Evolutionary conservation across 2,329 filamentous ascomycete species (phyloP).

Genomic region (Aspergillus floridensis): DNA sequence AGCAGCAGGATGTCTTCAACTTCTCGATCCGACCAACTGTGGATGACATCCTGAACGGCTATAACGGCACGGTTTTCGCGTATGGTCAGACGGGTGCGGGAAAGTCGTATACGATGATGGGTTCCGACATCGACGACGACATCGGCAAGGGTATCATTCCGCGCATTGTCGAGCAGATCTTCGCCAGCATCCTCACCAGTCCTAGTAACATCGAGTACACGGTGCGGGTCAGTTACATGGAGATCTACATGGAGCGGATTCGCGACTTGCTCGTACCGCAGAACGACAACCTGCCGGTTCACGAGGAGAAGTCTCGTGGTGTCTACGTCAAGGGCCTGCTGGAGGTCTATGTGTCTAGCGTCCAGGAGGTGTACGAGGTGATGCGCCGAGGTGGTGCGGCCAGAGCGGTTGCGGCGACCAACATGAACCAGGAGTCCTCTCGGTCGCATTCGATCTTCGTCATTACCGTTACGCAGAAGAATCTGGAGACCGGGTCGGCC

Average conservation of each 20-base stretch:
- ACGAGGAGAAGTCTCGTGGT: constrained; percentile 93
- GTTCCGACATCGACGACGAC: constrained; percentile 87
- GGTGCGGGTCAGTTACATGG: constrained; percentile 98
- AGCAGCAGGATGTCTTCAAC: constrained; percentile 92
- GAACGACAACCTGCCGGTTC: constrained; percentile 95
- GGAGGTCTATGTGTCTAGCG: constrained; percentile 93
- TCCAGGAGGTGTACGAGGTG: constrained; percentile 94
- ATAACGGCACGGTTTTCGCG: constrained; percentile 98
- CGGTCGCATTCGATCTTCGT: constrained; percentile 98
- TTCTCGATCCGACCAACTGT: constrained; percentile 96
- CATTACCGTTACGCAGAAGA: constrained; percentile 95
- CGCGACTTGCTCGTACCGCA: constrained; percentile 87
- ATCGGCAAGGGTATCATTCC: constrained; percentile 90
- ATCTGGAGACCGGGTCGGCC: constrained; percentile 90
- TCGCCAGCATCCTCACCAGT: constrained; percentile 87
- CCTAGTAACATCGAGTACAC: constrained; percentile 96
- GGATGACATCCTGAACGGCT: constrained; percentile 96
- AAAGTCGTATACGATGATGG: constrained; percentile 99
- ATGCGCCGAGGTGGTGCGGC: constrained; percentile 89
- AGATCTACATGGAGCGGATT: constrained; percentile 99
- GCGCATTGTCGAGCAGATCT: constrained; percentile 95
- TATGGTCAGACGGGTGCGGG: constrained; percentile 98
- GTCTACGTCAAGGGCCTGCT: constrained; percentile 95
- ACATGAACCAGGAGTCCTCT: constrained; percentile 99
- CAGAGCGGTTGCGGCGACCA: constrained; percentile 89